Conservation (phyloP, 495 filamentous ascomycete species). For the Xylaria nigripes region DNA sequence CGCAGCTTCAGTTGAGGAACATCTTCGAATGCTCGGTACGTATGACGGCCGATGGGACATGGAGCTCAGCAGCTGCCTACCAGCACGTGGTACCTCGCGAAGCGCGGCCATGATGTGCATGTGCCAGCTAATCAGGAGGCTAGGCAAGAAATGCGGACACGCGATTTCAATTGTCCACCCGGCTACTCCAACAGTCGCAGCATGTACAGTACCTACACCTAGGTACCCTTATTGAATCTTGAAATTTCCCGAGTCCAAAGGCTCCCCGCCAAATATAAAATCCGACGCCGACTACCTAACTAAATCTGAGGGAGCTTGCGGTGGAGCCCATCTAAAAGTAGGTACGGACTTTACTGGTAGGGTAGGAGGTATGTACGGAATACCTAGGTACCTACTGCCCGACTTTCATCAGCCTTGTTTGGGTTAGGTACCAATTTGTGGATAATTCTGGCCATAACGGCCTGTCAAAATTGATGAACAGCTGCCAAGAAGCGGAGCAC, state of each 20-base stretch:
- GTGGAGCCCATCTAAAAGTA: not conserved
- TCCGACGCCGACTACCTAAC: slow-evolving; percentile 6
- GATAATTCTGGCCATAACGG: not conserved
- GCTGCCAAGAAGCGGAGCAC: too few species aligned
- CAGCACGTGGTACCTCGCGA: slow-evolving; percentile 20
- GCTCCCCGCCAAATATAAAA: slow-evolving; percentile 9
- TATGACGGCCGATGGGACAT: slow-evolving; percentile 17
- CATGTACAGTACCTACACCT: not conserved
- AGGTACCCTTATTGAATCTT: not conserved
- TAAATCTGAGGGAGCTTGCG: not conserved
- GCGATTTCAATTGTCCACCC: slow-evolving; percentile 6
- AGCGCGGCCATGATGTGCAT: slow-evolving; percentile 20
- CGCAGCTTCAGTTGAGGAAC: slow-evolving; percentile 29
- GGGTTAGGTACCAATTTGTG: not conserved
- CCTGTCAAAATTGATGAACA: not conserved
- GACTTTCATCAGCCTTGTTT: too few species aligned
- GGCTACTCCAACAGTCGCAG: not conserved
- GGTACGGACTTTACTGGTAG: too few species aligned
- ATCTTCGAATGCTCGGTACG: slow-evolving; percentile 23
- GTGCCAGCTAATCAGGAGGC: not conserved
- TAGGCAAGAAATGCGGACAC: not conserved
- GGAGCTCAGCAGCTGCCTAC: slow-evolving; percentile 16
- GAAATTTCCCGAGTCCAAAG: slow-evolving; percentile 6
- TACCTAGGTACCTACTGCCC: too few species aligned
- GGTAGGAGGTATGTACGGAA: too few species aligned